phyloP scores from a whole-genome alignment of 495 filamentous ascomycete species.

The Podospora pseudopauciseta region DNA sequence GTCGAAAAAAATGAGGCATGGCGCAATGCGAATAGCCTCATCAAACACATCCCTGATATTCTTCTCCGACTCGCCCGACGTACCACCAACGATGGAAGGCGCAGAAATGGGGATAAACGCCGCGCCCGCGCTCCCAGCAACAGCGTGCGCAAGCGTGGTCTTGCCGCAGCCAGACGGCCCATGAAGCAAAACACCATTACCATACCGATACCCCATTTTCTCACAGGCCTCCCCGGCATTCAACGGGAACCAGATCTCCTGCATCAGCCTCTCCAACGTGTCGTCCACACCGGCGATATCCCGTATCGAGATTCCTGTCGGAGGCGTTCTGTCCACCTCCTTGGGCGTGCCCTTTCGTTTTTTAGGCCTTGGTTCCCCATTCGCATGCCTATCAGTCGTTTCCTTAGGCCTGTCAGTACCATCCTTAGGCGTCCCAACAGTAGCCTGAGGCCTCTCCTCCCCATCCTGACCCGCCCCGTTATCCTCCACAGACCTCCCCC shows the following conservation, averaged over 20 bases:
- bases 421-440: background rate
- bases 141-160: slow-evolving; percentile 87
- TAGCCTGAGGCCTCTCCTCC: background rate
- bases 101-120: slow-evolving; percentile 87
- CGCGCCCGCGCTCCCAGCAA: slow-evolving; percentile 78
- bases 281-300: slow-evolving; percentile 86
- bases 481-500: slow-evolving; percentile 10
- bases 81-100: slow-evolving; percentile 84
- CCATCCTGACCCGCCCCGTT: background rate
- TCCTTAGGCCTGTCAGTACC: background rate
- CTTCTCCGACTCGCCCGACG: slow-evolving; percentile 96
- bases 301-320: slow-evolving; percentile 68
- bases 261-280: slow-evolving; percentile 70
- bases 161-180: slow-evolving; percentile 95
- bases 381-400: slow-evolving; percentile 45
- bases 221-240: slow-evolving; percentile 51
- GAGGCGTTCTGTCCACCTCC: slow-evolving; percentile 63
- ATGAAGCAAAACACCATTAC: slow-evolving; percentile 86
- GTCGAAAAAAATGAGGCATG: slow-evolving; percentile 91
- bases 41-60: slow-evolving; percentile 88
- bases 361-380: slow-evolving; percentile 68
- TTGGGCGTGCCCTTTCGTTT: slow-evolving; percentile 50
- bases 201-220: slow-evolving; percentile 64
- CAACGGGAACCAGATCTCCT: slow-evolving; percentile 80
- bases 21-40: slow-evolving; percentile 80